Conservation (phyloP, 208 protist species). For the Trypanosoma cruzi region DNA sequence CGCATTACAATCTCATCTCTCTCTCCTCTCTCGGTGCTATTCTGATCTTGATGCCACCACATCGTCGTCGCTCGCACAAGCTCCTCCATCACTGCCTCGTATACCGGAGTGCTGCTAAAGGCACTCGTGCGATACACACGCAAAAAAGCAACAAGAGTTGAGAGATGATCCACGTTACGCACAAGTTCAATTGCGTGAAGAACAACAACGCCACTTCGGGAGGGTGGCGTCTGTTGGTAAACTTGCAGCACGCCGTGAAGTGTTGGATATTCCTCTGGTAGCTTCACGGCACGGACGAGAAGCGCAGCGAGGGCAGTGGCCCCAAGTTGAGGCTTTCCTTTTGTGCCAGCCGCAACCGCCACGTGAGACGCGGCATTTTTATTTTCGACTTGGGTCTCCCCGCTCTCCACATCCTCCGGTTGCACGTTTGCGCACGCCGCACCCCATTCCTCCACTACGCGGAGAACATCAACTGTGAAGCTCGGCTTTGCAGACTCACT, state of each 20-base stretch:
- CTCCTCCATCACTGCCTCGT: conserved; percentile 17
- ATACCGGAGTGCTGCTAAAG: conserved; percentile 11
- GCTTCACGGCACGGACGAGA: conserved; percentile 14
- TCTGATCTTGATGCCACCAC: conserved; percentile 3
- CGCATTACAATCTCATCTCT: conserved; percentile 6
- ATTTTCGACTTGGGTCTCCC: not conserved
- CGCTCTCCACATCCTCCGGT: not conserved
- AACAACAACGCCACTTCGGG: not conserved
- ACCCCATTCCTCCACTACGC: conserved; percentile 24
- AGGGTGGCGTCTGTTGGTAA: not conserved
- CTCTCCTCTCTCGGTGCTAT: not conserved
- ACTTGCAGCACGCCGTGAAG: conserved; percentile 15
- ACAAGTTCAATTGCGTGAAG: conserved; percentile 10
- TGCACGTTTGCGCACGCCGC: conserved; percentile 6
- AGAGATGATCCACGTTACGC: conserved; percentile 15
- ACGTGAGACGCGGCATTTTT: not conserved
- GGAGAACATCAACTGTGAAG: conserved; percentile 17
- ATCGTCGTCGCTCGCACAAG: conserved; percentile 8
- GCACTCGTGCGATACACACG: conserved; percentile 29
- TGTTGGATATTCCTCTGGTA: conserved; percentile 14
- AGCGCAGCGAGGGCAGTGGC: conserved; percentile 8
- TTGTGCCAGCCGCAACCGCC: not conserved
- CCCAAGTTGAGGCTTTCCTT: conserved; percentile 3
- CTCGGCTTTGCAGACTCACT: not conserved
- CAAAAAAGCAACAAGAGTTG: conserved; percentile 24